Percentiles rank a stretch among this genome's conserved stretches.
Conservation (phyloP, 192 early-diverging fungal genomes). For the Coemansia guatemalensis region DNA sequence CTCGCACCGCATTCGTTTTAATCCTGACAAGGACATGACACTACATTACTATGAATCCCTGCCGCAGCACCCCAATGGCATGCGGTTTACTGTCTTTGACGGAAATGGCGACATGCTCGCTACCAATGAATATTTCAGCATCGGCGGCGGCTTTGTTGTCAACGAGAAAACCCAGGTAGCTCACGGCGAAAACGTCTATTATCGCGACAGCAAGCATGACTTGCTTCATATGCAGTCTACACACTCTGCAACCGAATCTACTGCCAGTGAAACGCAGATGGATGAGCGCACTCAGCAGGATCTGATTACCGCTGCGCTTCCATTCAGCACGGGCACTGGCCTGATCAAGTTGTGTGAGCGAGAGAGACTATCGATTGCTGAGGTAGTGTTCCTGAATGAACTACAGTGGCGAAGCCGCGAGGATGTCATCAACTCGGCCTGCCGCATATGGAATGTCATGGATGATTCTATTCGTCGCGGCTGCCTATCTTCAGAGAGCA, state of each 20-base stretch:
- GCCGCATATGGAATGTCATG: slow-evolving; percentile 92
- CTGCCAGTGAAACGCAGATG: slow-evolving; percentile 36
- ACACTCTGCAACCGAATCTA: background rate
- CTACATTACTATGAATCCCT: slow-evolving; percentile 86
- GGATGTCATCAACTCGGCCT: slow-evolving; percentile 72
- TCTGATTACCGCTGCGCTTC: slow-evolving; percentile 74
- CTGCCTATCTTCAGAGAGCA: slow-evolving; percentile 59
- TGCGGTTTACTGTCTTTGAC: slow-evolving; percentile 91
- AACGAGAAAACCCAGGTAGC: slow-evolving; percentile 83
- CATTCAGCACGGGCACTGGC: slow-evolving; percentile 78
- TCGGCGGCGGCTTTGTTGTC: slow-evolving; percentile 95
- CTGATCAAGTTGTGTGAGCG: slow-evolving; percentile 79
- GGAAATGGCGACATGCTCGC: slow-evolving; percentile 79
- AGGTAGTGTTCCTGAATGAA: slow-evolving; percentile 94
- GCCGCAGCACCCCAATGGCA: slow-evolving; percentile 94
- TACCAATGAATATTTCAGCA: slow-evolving; percentile 95
- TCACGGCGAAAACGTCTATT: slow-evolving; percentile 72
- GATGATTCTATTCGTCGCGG: slow-evolving; percentile 80
- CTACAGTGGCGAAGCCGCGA: slow-evolving; percentile 83
- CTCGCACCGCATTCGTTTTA: slow-evolving; percentile 75
- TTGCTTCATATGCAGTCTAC: slow-evolving; percentile 1
- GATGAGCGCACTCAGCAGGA: slow-evolving; percentile 67
- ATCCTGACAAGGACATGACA: slow-evolving; percentile 79
- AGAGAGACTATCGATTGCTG: slow-evolving; percentile 88
- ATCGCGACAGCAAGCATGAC: slow-evolving; percentile 38